phyloP scores from a whole-genome alignment of 345 rosid species.

The Dipteronia dyeriana region DNA sequence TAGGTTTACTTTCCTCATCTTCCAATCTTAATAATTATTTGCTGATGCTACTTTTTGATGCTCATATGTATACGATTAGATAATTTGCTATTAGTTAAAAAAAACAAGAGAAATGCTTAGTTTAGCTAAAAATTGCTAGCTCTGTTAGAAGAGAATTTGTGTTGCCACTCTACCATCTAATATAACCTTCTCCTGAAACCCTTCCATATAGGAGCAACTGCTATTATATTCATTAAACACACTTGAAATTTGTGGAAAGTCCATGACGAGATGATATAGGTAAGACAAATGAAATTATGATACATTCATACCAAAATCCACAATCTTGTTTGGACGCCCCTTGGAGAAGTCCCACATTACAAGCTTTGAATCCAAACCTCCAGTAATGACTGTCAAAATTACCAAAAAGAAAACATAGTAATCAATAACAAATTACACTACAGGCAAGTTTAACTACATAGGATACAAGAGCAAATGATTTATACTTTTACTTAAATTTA shows the following conservation, averaged over 20 bases:
- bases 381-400: constrained; percentile 61
- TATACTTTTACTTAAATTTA: neutral
- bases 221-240: neutral
- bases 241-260: neutral
- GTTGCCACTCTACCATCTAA: neutral
- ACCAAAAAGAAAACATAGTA: neutral
- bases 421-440: neutral
- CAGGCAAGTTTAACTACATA: constrained; percentile 9
- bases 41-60: neutral
- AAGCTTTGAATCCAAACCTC: constrained; percentile 92
- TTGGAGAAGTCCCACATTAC: constrained; percentile 93
- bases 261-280: neutral
- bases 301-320: constrained; percentile 65
- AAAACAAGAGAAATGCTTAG: neutral
- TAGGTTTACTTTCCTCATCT: neutral
- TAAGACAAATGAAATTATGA: neutral
- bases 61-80: too few relatives aligned
- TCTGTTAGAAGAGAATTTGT: neutral
- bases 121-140: neutral
- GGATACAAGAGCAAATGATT: neutral
- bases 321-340: constrained; percentile 63
- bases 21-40: neutral
- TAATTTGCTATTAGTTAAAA: neutral
- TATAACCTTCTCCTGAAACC: neutral
- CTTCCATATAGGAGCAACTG: neutral